phyloP scores from a whole-genome alignment of 2,329 filamentous ascomycete species.

The Epichloe sp. region DNA sequence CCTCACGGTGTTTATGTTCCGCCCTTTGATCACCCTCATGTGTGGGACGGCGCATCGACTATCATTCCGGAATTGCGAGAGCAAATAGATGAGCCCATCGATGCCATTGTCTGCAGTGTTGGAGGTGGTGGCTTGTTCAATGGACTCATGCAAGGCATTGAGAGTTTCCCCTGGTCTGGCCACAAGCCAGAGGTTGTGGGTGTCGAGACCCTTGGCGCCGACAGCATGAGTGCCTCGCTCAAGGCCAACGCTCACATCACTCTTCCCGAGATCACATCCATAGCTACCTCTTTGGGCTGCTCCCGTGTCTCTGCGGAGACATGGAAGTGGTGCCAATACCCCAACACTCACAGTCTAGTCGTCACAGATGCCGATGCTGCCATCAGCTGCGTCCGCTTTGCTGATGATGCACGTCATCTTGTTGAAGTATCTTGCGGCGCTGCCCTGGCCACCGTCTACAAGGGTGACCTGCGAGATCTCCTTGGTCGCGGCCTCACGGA shows the following conservation, averaged over 20 bases:
- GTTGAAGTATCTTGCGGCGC: constrained; percentile 83
- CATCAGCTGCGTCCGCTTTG: constrained; percentile 60
- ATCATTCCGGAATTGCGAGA: constrained; percentile 39
- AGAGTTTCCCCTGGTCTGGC: constrained; percentile 25
- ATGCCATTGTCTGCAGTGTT: constrained; percentile 64
- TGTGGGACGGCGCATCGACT: constrained; percentile 53
- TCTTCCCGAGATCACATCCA: constrained; percentile 58
- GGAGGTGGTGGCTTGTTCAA: constrained; percentile 72
- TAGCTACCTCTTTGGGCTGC: constrained; percentile 65
- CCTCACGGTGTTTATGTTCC: constrained; percentile 48
- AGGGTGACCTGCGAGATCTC: constrained; percentile 45
- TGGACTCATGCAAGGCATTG: constrained; percentile 59
- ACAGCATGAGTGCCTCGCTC: constrained; percentile 53
- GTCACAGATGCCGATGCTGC: constrained; percentile 55
- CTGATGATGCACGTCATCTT: constrained; percentile 68
- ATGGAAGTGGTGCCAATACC: constrained; percentile 47
- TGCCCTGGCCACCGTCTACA: constrained; percentile 56
- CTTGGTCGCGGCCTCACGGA: constrained; percentile 40
- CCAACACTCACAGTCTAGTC: constrained; percentile 24
- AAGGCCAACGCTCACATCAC: constrained; percentile 43
- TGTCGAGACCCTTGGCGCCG: constrained; percentile 63
- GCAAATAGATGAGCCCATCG: constrained; percentile 35
- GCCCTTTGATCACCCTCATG: constrained; percentile 54
- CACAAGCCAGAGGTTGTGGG: constrained; percentile 45
- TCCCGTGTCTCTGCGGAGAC: constrained; percentile 54